Conservation (phyloP, 805 yeast species). For the Yarrowia porcina region DNA sequence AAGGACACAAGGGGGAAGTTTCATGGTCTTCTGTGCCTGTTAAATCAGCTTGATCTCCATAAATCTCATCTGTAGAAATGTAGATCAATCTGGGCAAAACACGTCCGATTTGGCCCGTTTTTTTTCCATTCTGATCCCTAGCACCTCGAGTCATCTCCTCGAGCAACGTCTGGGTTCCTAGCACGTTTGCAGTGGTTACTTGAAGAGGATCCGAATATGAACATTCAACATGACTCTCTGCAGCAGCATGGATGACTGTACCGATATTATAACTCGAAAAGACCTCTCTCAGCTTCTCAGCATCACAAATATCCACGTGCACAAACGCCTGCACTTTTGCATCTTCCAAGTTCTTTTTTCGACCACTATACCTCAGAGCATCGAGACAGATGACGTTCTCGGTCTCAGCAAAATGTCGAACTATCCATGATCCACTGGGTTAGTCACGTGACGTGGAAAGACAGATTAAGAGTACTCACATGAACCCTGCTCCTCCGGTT, state of each 20-base stretch:
- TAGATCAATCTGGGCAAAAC: constrained; percentile 43
- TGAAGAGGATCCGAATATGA: constrained; percentile 47
- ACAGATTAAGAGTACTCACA: constrained; percentile 34
- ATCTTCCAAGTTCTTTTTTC: constrained; percentile 34
- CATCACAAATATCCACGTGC: constrained; percentile 42
- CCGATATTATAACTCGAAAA: constrained; percentile 34
- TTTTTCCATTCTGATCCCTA: not conserved
- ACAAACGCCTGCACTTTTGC: constrained; percentile 35
- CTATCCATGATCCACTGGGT: constrained; percentile 46
- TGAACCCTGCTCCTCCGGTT: constrained; percentile 59
- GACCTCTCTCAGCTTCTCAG: constrained; percentile 31
- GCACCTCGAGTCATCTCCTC: constrained; percentile 37
- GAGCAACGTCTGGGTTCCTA: constrained; percentile 48
- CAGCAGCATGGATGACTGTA: constrained; percentile 51
- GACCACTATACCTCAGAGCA: constrained; percentile 47
- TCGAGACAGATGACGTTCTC: constrained; percentile 47
- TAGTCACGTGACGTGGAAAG: not conserved
- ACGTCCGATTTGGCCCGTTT: not conserved
- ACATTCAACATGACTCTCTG: constrained; percentile 54
- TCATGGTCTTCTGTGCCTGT: constrained; percentile 36
- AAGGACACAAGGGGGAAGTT: constrained; percentile 44
- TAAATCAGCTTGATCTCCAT: constrained; percentile 44
- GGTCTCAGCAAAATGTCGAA: constrained; percentile 39
- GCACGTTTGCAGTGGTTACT: constrained; percentile 47
- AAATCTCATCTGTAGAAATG: constrained; percentile 59